Evolutionary conservation across 495 filamentous ascomycete species (phyloP), one percentile per base, ranked within the genome.

Genomic region (Aspergillus egyptiacus): DNA sequence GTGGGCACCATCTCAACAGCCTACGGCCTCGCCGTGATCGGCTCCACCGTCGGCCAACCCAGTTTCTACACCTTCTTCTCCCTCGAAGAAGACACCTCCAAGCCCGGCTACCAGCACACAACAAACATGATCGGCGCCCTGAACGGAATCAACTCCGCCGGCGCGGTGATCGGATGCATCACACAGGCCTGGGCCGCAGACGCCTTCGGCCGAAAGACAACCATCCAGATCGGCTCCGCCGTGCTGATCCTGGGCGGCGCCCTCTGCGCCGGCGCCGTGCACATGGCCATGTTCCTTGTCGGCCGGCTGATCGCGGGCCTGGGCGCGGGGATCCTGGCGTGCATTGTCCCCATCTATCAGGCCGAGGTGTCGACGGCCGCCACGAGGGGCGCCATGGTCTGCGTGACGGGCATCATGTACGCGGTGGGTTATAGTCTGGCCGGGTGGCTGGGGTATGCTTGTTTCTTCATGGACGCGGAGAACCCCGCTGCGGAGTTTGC

Each of bases 11-110:
- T 60, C 18, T 47, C 67, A 18, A 66, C 58, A 48, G 57, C 56
- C 25, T 73, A 72, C 56, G 65, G 71, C 25, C 52, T 71, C 14
- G 60, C 69, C n/a, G 65, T 73, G 41, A 71, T 76, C 33, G 57
- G 61, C 13, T 69, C 70, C 4, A 74, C 71, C 2, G 57, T 76
- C 38, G 72, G 73, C 2, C 70, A 71, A 50, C 67, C 70, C 0
- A 61, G 59, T 24, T 73, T 70, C 53, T 71, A 68, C 51, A 60
- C 38, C 14, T 67, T 59, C 42, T 61, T 72, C 34, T 47, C 60
- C 9, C 64, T 73, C 1, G 57, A 67, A 1, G 20, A 48, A 1
- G 37, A 57, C 41, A 58, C 57, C 20, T 3, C 28, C 0, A 39
- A 61, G 22, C 58, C 58, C 11, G 70, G 65, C 14, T 73, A 74